phyloP scores from a whole-genome alignment of 2,329 filamentous ascomycete species.

The Neobulgaria alba region DNA sequence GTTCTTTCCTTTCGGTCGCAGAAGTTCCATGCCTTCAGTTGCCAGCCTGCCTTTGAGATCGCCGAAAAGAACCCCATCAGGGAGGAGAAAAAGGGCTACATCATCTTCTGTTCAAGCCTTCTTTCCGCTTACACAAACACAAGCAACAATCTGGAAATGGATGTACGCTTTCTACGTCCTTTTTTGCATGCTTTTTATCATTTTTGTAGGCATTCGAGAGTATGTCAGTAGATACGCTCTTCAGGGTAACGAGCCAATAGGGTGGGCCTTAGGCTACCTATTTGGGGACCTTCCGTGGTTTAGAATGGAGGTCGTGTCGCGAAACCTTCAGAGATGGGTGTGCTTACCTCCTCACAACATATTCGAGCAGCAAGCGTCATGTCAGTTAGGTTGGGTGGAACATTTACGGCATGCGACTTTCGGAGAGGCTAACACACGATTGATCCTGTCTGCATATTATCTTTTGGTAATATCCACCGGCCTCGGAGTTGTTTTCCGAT shows the following conservation, averaged over 20 bases:
- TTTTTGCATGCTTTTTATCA: conserved; percentile 51
- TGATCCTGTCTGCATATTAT: conserved; percentile 70
- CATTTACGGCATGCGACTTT: conserved; percentile 54
- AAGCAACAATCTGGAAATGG: conserved; percentile 74
- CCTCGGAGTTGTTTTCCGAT: conserved; percentile 63
- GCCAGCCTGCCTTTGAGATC: conserved; percentile 28
- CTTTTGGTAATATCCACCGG: conserved; percentile 59
- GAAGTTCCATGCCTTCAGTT: conserved; percentile 45
- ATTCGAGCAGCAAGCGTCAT: conserved; percentile 31
- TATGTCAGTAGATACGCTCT: conserved; percentile 64
- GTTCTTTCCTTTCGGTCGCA: conserved; percentile 29
- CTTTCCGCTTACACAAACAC: conserved; percentile 67
- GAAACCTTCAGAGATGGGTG: conserved; percentile 67
- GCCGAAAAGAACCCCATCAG: conserved; percentile 44
- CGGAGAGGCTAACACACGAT: conserved; percentile 73
- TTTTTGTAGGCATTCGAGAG: conserved; percentile 62
- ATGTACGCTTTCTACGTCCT: conserved; percentile 77
- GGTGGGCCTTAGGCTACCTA: conserved; percentile 87
- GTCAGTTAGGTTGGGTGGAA: conserved; percentile 52
- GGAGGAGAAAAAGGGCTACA: conserved; percentile 56
- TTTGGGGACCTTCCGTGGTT: conserved; percentile 70
- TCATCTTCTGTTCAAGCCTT: conserved; percentile 63
- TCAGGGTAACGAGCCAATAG: conserved; percentile 67
- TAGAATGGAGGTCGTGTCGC: conserved; percentile 60
- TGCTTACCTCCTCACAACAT: conserved; percentile 47